These are phyloP conservation scores for Vigna radiata DNA, from an alignment of 306 rosid species.

Conservation along the genomic window DNA sequence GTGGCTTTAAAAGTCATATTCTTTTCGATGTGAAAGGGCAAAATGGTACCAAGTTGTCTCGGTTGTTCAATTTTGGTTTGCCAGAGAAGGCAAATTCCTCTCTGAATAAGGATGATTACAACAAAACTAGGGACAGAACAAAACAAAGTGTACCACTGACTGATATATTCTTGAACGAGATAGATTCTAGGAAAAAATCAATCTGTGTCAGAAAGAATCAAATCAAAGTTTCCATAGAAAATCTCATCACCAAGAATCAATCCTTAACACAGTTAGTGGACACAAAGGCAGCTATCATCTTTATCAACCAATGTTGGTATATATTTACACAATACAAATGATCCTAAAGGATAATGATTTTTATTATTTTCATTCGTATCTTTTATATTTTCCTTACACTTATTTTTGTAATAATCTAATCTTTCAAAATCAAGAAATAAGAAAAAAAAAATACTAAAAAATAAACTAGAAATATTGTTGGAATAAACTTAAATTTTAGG, in stretches of 20 bases:
- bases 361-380: no score
- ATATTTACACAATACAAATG: no score
- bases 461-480: no score
- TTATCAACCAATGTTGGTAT: no score
- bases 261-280: no score
- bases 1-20: conserved; percentile 44
- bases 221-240: conserved; percentile 48
- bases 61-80: conserved; percentile 35
- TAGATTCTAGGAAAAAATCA: conserved; percentile 41
- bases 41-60: conserved; percentile 40
- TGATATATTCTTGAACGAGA: conserved; percentile 42
- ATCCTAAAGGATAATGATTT: no score
- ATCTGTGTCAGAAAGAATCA: conserved; percentile 45
- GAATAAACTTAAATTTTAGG: no score
- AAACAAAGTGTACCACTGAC: conserved; percentile 41
- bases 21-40: conserved; percentile 44
- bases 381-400: no score
- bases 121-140: conserved; percentile 42
- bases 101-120: conserved; percentile 31
- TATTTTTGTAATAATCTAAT: no score
- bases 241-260: not conserved
- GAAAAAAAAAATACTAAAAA: no score
- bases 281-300: no score
- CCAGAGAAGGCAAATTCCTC: conserved; percentile 28
- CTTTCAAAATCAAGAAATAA: no score